These are phyloP conservation scores for Candolleomyces eurysporus DNA, from an alignment of 768 basidiomycete genomes.

Conservation along the genomic window DNA sequence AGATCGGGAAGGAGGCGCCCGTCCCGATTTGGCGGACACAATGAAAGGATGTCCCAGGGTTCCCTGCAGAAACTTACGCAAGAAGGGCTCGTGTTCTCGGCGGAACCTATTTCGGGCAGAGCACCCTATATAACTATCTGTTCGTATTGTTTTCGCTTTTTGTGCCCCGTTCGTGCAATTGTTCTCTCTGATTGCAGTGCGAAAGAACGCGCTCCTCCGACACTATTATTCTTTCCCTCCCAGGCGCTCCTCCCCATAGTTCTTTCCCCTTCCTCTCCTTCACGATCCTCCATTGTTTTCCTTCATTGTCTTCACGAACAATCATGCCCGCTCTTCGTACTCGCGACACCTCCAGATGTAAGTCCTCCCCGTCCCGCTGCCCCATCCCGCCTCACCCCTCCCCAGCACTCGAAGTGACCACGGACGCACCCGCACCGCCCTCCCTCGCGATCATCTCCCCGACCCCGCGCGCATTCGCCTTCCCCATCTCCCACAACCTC, in stretches of 20 bases:
- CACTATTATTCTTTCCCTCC: conserved; percentile 39
- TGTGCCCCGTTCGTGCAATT: conserved; percentile 67
- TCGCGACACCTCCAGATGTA: conserved; percentile 63
- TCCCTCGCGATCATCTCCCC: conserved; percentile 63
- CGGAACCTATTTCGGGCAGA: conserved; percentile 34
- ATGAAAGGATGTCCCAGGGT: conserved; percentile 28
- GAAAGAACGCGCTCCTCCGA: conserved; percentile 52
- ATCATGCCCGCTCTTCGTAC: conserved; percentile 82
- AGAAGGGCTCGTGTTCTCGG: conserved; percentile 36
- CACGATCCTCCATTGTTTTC: conserved; percentile 8
- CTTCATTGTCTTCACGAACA: conserved; percentile 22
- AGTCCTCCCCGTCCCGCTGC: conserved; percentile 17
- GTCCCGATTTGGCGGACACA: conserved; percentile 26
- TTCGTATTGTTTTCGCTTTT: conserved; percentile 55
- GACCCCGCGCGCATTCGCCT: conserved; percentile 69
- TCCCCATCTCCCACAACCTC: conserved; percentile 60
- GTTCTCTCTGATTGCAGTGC: conserved; percentile 42
- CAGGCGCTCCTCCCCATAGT: conserved; percentile 32
- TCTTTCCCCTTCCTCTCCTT: conserved; percentile 29
- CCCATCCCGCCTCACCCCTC: conserved; percentile 12
- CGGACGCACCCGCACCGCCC: conserved; percentile 56
- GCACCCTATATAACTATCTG: conserved; percentile 51
- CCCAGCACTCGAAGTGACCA: conserved; percentile 74
- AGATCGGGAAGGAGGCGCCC: conserved; percentile 39
- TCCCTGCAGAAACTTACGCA: conserved; percentile 26